Evolutionary conservation across 306 rosid genomes (phyloP).

Genomic region (Begonia loranthoides): DNA sequence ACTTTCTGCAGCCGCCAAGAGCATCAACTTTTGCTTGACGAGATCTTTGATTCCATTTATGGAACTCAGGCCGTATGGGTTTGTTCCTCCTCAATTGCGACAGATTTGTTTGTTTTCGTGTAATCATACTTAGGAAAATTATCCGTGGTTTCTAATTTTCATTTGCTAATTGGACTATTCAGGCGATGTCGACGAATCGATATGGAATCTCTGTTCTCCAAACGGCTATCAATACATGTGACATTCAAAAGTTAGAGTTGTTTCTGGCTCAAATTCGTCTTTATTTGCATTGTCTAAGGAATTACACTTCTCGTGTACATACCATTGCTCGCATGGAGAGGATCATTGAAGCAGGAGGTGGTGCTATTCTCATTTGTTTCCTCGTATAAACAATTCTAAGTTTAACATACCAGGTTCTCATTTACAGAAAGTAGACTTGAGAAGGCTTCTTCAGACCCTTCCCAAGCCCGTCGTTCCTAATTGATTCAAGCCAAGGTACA

Average conservation of each 20-base stretch:
- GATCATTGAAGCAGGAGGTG: constrained; percentile 89
- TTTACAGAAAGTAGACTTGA: constrained; percentile 88
- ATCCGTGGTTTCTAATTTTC: not conserved
- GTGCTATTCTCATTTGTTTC: constrained; percentile 3
- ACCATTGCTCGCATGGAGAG: constrained; percentile 92
- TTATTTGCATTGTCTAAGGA: constrained; percentile 78
- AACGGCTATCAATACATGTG: constrained; percentile 87
- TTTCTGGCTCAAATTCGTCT: constrained; percentile 88
- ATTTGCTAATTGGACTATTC: constrained; percentile 8
- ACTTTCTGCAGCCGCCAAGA: constrained; percentile 67
- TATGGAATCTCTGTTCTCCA: constrained; percentile 93
- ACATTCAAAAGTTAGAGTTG: constrained; percentile 69
- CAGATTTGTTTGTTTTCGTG: too few species aligned
- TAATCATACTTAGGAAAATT: too few species aligned
- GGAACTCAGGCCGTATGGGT: constrained; percentile 95
- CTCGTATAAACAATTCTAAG: too few species aligned
- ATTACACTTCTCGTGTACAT: constrained; percentile 82
- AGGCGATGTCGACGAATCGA: constrained; percentile 98
- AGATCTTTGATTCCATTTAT: constrained; percentile 82
- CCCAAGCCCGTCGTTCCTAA: constrained; percentile 21
- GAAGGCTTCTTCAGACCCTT: constrained; percentile 40
- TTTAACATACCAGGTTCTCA: not conserved
- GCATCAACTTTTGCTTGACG: constrained; percentile 77
- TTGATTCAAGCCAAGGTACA: constrained; percentile 12
- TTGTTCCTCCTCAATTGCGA: constrained; percentile 1